Percentiles rank a stretch among this genome's conserved stretches.
phyloP scores from a whole-genome alignment of 2,329 filamentous ascomycete genomes.

The Fusarium setosum region DNA sequence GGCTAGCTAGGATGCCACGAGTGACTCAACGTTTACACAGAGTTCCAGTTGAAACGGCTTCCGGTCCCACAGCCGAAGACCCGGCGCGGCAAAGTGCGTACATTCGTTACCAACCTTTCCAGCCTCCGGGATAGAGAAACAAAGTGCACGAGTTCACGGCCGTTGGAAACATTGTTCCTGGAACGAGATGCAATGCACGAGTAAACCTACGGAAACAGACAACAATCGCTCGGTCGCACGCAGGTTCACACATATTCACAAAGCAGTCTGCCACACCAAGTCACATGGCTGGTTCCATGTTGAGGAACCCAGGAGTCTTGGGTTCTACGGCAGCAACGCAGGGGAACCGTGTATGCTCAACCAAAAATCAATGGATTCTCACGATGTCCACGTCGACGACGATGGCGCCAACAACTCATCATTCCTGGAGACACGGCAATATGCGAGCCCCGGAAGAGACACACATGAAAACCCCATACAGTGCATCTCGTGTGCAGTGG shows the following conservation, averaged over 20 bases:
- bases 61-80: slow-evolving; percentile 35
- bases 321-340: slow-evolving; percentile 29
- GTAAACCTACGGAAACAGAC: slow-evolving; percentile 28
- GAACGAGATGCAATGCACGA: slow-evolving; percentile 27
- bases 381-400: slow-evolving; percentile 26
- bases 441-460: slow-evolving; percentile 9
- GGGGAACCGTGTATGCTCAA: slow-evolving; percentile 26
- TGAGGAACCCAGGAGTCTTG: slow-evolving; percentile 21
- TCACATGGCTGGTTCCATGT: slow-evolving; percentile 31
- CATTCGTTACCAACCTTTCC: slow-evolving; percentile 13
- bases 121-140: slow-evolving; percentile 10
- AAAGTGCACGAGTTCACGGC: slow-evolving; percentile 18
- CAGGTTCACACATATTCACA: slow-evolving; percentile 10
- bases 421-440: slow-evolving; percentile 19
- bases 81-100: slow-evolving; percentile 23
- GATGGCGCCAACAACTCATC: slow-evolving; percentile 26
- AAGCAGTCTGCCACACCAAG: slow-evolving; percentile 18
- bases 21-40: slow-evolving; percentile 37
- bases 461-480: slow-evolving; percentile 24
- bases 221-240: slow-evolving; percentile 12
- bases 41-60: slow-evolving; percentile 31
- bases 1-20: slow-evolving; percentile 26
- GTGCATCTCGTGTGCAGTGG: slow-evolving; percentile 8
- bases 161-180: slow-evolving; percentile 30
- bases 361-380: slow-evolving; percentile 18